Evolutionary conservation across 2,329 filamentous ascomycete genomes (phyloP), one percentile per base, ranked within the genome.

Genomic region (Paradendryphiella salina): DNA sequence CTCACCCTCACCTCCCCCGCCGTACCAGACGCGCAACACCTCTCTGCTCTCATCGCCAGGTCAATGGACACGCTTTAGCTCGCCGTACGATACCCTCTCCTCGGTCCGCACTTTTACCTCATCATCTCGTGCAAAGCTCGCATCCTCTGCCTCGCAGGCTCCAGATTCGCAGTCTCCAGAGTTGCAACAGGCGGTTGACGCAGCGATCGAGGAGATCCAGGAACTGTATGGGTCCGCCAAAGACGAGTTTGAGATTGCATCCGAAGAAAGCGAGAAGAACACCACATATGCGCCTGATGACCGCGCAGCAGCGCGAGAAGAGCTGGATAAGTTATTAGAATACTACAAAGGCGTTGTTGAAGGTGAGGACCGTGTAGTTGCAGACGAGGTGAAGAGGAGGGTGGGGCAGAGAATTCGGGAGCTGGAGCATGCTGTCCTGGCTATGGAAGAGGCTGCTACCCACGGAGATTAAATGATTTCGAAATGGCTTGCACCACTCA

Each of bases 221-320:
- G 72, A 74, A n/a, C 46, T 74, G 57, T 73, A 74, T 46, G 70
- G 65, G 28, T 73, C 69, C 0, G 72, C 72, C 18, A 67, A 62
- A 31, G 72, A 74, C 58, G 72, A 75, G 65, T 80, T 80, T 59
- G 78, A 81, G 48, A 80, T 80, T 26, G 79, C 78, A 23, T 71
- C 74, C 46, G 79, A 81, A 53, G 78, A 80, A 61, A 80, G 77
- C 14, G 74, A 78, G 56, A 81, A 80, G 68, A 77, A 78, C 50
- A 80, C 79, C 9, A 77, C 81, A 26, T 83, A 83, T 65, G 81
- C 81, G 1, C 73, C 77, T 14, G 80, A 80, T 20, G 80, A 83
- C 54, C 71, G 81, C 4, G 77, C 75, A 14, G 80, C 80, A 18
- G 80, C 81, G 26, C 63, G 77, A 9, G 79, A 81, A 62, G 81